Evolutionary conservation across 768 basidiomycete species (phyloP).

Genomic region (Lactarius psammicola): DNA sequence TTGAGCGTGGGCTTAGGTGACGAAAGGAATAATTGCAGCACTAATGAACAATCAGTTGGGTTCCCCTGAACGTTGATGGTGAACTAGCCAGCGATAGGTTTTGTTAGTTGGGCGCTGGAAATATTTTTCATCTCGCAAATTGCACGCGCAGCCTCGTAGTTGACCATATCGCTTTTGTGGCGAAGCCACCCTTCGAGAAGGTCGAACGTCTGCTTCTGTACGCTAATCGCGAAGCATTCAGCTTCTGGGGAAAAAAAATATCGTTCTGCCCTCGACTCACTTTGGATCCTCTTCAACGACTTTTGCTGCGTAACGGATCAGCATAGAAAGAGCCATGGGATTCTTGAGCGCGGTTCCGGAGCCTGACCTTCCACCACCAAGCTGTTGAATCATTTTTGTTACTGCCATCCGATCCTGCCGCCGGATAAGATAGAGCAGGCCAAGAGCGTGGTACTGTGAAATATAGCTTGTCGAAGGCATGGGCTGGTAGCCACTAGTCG

Average conservation of each 20-base stretch:
- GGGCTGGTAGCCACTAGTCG: conserved; percentile 64
- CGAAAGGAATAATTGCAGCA: conserved; percentile 92
- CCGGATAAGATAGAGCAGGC: conserved; percentile 89
- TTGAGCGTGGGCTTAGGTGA: conserved; percentile 94
- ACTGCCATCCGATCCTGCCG: conserved; percentile 99
- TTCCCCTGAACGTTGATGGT: background rate
- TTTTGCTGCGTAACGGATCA: conserved; percentile 97
- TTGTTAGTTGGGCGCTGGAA: conserved; percentile 69
- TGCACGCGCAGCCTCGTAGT: conserved; percentile 95
- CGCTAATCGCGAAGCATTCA: conserved; percentile 44
- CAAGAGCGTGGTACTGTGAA: conserved; percentile 95
- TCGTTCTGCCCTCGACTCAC: conserved; percentile 51
- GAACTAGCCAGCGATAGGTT: conserved; percentile 81
- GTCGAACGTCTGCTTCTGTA: conserved; percentile 91
- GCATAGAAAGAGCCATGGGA: conserved; percentile 97
- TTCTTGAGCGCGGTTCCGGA: conserved; percentile 85
- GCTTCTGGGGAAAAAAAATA: background rate
- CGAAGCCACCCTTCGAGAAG: conserved; percentile 92
- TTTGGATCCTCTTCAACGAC: conserved; percentile 99
- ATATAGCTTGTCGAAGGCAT: conserved; percentile 89
- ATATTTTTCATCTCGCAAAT: conserved; percentile 96
- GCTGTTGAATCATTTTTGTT: conserved; percentile 98
- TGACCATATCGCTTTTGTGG: conserved; percentile 99
- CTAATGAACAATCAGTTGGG: conserved; percentile 41
- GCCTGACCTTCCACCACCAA: conserved; percentile 85